Evolutionary conservation across 495 filamentous ascomycete genomes (phyloP).

Genomic region (Aspergillus sparsus): DNA sequence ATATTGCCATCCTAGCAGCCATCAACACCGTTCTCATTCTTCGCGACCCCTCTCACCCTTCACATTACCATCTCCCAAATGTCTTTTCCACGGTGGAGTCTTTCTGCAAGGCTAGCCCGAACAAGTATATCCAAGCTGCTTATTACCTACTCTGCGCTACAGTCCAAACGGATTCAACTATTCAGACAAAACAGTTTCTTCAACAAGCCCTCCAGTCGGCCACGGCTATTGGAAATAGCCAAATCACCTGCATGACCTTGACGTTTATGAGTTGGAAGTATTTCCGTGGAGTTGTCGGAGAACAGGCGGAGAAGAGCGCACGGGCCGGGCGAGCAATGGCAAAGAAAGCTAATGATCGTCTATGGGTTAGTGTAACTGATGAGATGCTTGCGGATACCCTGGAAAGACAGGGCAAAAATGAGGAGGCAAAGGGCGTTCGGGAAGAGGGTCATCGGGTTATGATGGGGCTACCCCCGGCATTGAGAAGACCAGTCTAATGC

Average conservation of each 20-base stretch:
- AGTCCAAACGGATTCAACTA: slow-evolving; percentile 57
- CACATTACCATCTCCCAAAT: slow-evolving; percentile 46
- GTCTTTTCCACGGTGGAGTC: slow-evolving; percentile 67
- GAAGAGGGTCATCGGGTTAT: slow-evolving; percentile 49
- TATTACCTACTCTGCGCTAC: slow-evolving; percentile 77
- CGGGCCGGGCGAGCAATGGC: slow-evolving; percentile 73
- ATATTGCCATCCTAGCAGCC: slow-evolving; percentile 73
- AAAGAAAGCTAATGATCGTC: slow-evolving; percentile 66
- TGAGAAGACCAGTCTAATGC: slow-evolving; percentile 36
- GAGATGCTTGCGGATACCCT: slow-evolving; percentile 75
- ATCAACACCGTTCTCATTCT: slow-evolving; percentile 85
- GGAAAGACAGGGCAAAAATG: slow-evolving; percentile 66
- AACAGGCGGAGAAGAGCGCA: slow-evolving; percentile 87
- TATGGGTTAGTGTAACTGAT: slow-evolving; percentile 86
- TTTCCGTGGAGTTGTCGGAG: slow-evolving; percentile 82
- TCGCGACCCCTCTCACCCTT: slow-evolving; percentile 58
- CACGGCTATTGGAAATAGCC: slow-evolving; percentile 59
- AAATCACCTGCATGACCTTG: slow-evolving; percentile 78
- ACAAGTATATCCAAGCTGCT: slow-evolving; percentile 72
- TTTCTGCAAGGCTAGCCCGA: slow-evolving; percentile 66
- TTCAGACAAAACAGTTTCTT: slow-evolving; percentile 78
- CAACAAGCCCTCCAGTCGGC: slow-evolving; percentile 63
- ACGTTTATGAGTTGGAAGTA: slow-evolving; percentile 83
- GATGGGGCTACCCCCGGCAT: slow-evolving; percentile 43
- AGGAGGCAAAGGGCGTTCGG: slow-evolving; percentile 56